Conservation (phyloP, 345 rosid genomes). For the Cardamine occulta region DNA sequence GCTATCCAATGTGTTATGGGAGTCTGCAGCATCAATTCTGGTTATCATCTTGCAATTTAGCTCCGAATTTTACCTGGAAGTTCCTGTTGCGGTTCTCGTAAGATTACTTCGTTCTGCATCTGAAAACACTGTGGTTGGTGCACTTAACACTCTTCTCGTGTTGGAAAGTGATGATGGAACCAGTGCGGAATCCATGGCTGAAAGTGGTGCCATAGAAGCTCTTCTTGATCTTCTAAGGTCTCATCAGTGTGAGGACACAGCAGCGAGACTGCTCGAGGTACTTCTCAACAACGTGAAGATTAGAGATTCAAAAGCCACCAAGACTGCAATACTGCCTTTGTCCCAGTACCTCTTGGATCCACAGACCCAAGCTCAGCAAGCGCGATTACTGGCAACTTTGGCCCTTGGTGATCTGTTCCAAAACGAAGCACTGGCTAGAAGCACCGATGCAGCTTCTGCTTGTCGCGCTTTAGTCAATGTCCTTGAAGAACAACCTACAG, state of each 20-base stretch:
- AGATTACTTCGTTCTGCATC: slow-evolving; percentile 85
- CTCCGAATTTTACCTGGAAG: slow-evolving; percentile 94
- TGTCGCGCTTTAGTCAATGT: slow-evolving; percentile 97
- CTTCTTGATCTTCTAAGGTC: slow-evolving; percentile 91
- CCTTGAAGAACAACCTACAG: slow-evolving; percentile 99
- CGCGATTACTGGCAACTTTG: slow-evolving; percentile 86
- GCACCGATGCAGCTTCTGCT: slow-evolving; percentile 92
- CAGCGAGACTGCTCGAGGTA: slow-evolving; percentile 93
- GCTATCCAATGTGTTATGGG: slow-evolving; percentile 94
- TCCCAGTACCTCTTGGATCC: slow-evolving; percentile 98
- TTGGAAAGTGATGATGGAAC: slow-evolving; percentile 96
- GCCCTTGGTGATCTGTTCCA: slow-evolving; percentile 99
- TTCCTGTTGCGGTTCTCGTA: slow-evolving; percentile 93
- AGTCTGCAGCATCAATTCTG: slow-evolving; percentile 89
- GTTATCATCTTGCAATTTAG: slow-evolving; percentile 90
- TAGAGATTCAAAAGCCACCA: slow-evolving; percentile 90
- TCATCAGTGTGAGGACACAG: slow-evolving; percentile 97
- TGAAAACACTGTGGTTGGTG: slow-evolving; percentile 82
- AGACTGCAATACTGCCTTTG: slow-evolving; percentile 84
- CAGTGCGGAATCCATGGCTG: slow-evolving; percentile 99
- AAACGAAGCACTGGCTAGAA: slow-evolving; percentile 94
- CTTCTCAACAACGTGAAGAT: slow-evolving; percentile 95
- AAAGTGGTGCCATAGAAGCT: slow-evolving; percentile 98
- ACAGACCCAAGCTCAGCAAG: slow-evolving; percentile 97
- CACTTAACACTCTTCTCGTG: slow-evolving; percentile 93